A percentile compares a stretch with the other conserved stretches of the same genome.
Conservation (phyloP, 768 basidiomycete species). For the Ramaria rubella region DNA sequence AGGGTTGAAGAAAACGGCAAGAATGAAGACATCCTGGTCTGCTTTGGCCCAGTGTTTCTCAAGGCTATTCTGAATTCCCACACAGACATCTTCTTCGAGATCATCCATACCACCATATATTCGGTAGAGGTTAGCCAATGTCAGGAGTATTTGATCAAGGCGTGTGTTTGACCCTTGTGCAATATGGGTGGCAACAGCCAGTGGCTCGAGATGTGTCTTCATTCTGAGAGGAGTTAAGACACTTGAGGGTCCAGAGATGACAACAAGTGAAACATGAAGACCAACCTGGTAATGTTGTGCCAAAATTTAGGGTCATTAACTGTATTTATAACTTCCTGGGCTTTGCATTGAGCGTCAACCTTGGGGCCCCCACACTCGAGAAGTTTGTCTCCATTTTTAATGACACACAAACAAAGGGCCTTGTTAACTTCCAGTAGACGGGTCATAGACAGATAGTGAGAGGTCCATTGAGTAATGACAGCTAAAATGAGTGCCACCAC, state of each 20-base stretch:
- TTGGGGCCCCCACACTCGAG: background rate
- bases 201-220: slow-evolving; percentile 25
- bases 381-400: slow-evolving; percentile 15
- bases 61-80: slow-evolving; percentile 17
- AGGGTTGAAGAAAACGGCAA: slow-evolving; percentile 31
- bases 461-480: slow-evolving; percentile 31
- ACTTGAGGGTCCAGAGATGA: background rate
- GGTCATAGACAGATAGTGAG: slow-evolving; percentile 17
- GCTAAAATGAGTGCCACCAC: slow-evolving; percentile 24
- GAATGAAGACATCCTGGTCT: slow-evolving; percentile 33
- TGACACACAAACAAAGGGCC: slow-evolving; percentile 14
- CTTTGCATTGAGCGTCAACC: background rate
- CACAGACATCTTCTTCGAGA: background rate
- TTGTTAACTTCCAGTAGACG: slow-evolving; percentile 21
- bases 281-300: slow-evolving; percentile 4
- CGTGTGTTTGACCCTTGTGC: slow-evolving; percentile 24
- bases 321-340: background rate
- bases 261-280: slow-evolving; percentile 5
- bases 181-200: slow-evolving; percentile 33
- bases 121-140: slow-evolving; percentile 25
- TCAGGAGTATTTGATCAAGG: slow-evolving; percentile 30
- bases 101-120: background rate
- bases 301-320: background rate
- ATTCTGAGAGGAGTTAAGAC: slow-evolving; percentile 12
- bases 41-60: slow-evolving; percentile 28